Conservation (phyloP, 208 protist genomes). For the Acanthamoeba healyi region DNA sequence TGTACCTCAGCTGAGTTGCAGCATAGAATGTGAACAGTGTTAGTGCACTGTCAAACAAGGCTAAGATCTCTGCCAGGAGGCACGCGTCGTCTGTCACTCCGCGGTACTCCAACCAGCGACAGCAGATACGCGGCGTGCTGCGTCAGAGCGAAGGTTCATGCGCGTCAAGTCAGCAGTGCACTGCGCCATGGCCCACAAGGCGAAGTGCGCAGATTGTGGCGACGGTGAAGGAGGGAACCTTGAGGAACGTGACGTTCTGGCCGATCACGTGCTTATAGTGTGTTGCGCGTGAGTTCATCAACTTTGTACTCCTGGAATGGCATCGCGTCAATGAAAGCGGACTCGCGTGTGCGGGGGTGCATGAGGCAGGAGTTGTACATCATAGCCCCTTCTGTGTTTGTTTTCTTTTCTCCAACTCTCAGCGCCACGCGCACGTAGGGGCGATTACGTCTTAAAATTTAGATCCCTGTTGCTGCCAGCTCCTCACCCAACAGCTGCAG, state of each 20-base stretch:
- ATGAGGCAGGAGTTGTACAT: no score
- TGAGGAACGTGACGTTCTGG: conserved; percentile 56
- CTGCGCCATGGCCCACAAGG: no score
- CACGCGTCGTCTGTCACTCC: neutral
- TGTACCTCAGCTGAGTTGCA: conserved; percentile 22
- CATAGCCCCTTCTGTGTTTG: no score
- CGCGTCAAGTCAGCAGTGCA: neutral
- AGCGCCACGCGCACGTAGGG: no score
- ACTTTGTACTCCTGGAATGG: conserved; percentile 36
- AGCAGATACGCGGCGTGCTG: conserved; percentile 32
- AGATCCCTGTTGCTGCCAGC: no score
- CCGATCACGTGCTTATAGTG: conserved; percentile 48
- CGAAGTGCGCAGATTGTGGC: neutral
- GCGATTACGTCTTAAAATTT: no score
- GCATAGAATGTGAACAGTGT: neutral
- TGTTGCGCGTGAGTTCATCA: conserved; percentile 26
- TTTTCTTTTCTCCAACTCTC: no score
- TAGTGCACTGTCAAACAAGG: no score
- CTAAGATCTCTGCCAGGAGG: no score
- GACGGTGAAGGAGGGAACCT: neutral
- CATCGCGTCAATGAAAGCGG: no score
- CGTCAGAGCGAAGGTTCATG: neutral
- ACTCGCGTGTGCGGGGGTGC: no score
- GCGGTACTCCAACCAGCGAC: neutral
- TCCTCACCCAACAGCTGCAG: no score